Base-by-base conservation (phyloP, 2,329 filamentous ascomycete genomes). In the Elsinoe arachidis region DNA sequence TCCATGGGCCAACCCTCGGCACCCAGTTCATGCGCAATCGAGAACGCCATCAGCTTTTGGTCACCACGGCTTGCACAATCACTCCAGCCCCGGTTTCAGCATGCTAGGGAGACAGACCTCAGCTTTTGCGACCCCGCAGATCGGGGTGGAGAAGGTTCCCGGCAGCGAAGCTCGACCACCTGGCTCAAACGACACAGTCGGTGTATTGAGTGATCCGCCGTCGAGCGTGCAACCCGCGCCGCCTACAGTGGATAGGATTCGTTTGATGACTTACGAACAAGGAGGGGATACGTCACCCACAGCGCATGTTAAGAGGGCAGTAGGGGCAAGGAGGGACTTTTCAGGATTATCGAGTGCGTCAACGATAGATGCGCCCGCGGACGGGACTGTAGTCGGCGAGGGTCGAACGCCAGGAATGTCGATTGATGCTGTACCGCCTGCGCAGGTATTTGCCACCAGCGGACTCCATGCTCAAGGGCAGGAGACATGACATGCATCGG, bases 1-100 rank as follows among this genome's bases (percentile, higher is more conserved):
- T 4, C 87, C 90, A 1, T 96, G 91, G 91, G 90, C 90, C 35
- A 95, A 95, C 68, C 89, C 90, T 15, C 88, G 92, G 63, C 60
- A 61, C 51, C 60, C 60, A 15, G 44, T 57, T 11, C 58, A 61
- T 35, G 58, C 57, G 6, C 60, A 61, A 34, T 61, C 60, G 10
- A 52, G 58, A 14, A 61, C 60, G 12, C 60, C 60, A 21, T 59
- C 58, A 14, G 52, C 60, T 3, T 61, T 59, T 26, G 53, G 55
- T 9, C 51, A 57, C 12, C 57, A 59, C n/a, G 56, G 37, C 2
- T 55, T 60, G 30, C 52, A 53, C 19, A 49, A 53, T n/a, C 58
- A 60, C n/a, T 44, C 60, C 26, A 56, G 38, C n/a, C 54, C 54
- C 4, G 38, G 23, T 11, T 49, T 19, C 39, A 15, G 41, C 10